Base-by-base conservation (phyloP, 228 moss, liverwort and hornwort species). In the Sphagnum magellanicum region DNA sequence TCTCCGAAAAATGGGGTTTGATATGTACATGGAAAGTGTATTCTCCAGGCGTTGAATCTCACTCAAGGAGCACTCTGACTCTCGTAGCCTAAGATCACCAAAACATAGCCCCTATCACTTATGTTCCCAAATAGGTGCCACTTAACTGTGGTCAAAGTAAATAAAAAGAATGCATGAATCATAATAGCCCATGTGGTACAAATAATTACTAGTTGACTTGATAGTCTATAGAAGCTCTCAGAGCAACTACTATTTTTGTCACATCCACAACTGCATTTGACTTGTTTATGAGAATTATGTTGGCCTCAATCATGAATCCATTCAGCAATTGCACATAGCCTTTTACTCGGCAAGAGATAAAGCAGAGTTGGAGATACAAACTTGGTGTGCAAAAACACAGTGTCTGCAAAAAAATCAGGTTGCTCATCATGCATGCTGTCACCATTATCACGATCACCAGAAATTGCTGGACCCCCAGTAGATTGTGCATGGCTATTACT, bases 341-440 rank as follows among this genome's bases (percentile, higher is more conserved):
- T 32, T 32, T 32, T 32, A 32, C 32, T 32, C 32, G 3, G 32
- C 32, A 32, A 32, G 32, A 32, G 32, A 32, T 32, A 32, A 32
- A 32, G 3, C 32, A 32, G 32, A 32, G 32, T 32, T 32, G 32
- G 32, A 55, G 67, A 59, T 60, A 84, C 83, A 55, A 66, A 92
- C 97, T 97, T 93, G 48, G 93, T 90, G 67, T 93, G 93, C 15
- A 98, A 80, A 69, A 98, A 98, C 49, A 98, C 80, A 74, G 91
- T 84, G 66, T 98, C 98, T 16, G 94, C 87, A 65, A 90, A 98
- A 67, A 72, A 89, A 63, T 94, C 98, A 0, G 87, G 77, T 53
- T 76, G 70, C 68, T 92, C 92, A 15, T 89, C 88, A 58, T 69
- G 73, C 59, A 51, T 48, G 51, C 61, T 72, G 64, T 89, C 85